These are phyloP conservation scores for Leishmania gerbilli DNA, from an alignment of 208 protist species.

Conservation along the genomic window DNA sequence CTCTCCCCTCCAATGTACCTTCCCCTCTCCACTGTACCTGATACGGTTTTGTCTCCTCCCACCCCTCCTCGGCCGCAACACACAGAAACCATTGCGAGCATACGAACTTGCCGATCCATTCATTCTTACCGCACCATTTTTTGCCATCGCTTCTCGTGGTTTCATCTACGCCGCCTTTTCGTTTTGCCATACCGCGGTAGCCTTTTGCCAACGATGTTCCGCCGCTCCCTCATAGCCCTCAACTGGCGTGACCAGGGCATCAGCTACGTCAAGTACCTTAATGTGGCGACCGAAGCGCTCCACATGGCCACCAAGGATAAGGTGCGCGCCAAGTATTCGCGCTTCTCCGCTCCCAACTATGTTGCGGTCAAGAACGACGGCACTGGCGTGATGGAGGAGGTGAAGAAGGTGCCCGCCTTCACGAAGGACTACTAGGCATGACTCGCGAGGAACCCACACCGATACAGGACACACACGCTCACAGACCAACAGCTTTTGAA, in stretches of 20 bases:
- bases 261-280: slow-evolving; percentile 92
- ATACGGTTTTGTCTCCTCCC: neutral
- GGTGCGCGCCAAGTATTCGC: slow-evolving; percentile 61
- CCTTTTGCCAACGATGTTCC: slow-evolving; percentile 45
- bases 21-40: slow-evolving; percentile 7
- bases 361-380: slow-evolving; percentile 59
- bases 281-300: slow-evolving; percentile 86
- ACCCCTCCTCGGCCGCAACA: neutral
- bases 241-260: slow-evolving; percentile 91
- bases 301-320: slow-evolving; percentile 80
- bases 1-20: neutral
- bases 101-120: neutral
- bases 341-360: slow-evolving; percentile 80
- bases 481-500: neutral
- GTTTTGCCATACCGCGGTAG: neutral
- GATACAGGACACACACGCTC: neutral
- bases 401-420: slow-evolving; percentile 70
- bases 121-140: neutral
- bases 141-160: neutral
- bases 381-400: slow-evolving; percentile 53
- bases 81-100: neutral
- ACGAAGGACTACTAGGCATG: slow-evolving; percentile 79
- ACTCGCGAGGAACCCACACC: neutral
- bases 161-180: slow-evolving; percentile 3
- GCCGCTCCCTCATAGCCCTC: slow-evolving; percentile 50